Evolutionary conservation across 257 asterid species (phyloP).

Genomic region (Nyctanthes arbortristis): DNA sequence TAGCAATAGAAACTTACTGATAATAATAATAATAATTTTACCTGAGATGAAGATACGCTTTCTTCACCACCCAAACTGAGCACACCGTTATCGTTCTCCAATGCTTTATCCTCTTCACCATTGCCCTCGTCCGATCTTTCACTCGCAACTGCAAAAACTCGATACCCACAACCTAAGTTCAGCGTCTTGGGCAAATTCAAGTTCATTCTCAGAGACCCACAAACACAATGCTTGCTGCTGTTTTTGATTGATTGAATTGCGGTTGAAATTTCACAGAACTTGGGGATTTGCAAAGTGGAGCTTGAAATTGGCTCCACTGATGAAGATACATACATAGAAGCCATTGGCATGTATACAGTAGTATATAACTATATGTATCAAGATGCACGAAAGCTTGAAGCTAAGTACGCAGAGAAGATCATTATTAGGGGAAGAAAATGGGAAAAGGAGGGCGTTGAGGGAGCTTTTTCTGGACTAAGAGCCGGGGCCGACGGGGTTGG

Average conservation of each 20-base stretch:
- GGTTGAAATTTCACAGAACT: constrained; percentile 31
- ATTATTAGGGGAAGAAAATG: no score
- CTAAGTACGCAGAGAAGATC: no score
- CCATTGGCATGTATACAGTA: constrained; percentile 5
- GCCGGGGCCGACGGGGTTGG: no score
- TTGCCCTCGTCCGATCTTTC: constrained; percentile 38
- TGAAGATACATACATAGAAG: constrained; percentile 33
- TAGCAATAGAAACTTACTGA: constrained; percentile 1
- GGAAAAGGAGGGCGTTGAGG: no score
- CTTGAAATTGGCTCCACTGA: constrained; percentile 62
- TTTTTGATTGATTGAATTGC: constrained; percentile 22
- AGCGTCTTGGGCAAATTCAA: constrained; percentile 26
- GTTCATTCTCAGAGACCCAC: constrained; percentile 25
- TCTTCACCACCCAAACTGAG: constrained; percentile 39
- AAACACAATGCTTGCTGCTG: neutral
- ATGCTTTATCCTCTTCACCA: constrained; percentile 32
- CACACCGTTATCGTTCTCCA: constrained; percentile 36
- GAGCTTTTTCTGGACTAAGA: no score
- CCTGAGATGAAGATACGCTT: constrained; percentile 44
- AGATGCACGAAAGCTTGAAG: no score
- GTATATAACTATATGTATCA: neutral
- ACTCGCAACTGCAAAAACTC: constrained; percentile 38
- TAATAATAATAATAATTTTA: constrained; percentile 17
- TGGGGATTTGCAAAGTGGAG: constrained; percentile 38
- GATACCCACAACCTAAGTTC: constrained; percentile 34